Percentiles rank a stretch among this genome's conserved stretches.
Evolutionary conservation across 2,329 filamentous ascomycete species (phyloP).

Genomic region (Fusarium tjaetaba): DNA sequence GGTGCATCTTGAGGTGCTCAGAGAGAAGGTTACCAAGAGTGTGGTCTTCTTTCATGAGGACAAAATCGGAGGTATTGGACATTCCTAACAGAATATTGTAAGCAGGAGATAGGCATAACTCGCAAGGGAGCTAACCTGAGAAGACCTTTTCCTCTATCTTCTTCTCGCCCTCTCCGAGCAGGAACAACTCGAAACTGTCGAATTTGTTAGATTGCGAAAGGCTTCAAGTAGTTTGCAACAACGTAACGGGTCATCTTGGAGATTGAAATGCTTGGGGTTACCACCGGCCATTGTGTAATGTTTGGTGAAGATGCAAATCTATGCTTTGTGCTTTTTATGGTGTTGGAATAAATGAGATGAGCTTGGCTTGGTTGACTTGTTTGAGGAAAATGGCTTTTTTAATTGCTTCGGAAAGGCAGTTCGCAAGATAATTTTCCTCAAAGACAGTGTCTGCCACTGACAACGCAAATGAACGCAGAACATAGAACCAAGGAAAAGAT

Average conservation of each 20-base stretch:
- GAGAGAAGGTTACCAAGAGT: constrained; percentile 91
- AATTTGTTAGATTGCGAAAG: constrained; percentile 34
- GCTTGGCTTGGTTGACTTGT: not conserved
- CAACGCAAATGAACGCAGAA: constrained; percentile 1
- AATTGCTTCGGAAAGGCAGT: not conserved
- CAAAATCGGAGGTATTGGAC: constrained; percentile 94
- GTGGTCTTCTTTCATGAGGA: constrained; percentile 96
- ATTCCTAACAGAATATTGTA: constrained; percentile 64
- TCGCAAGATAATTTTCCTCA: not conserved
- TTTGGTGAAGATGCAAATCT: not conserved
- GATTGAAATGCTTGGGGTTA: constrained; percentile 54
- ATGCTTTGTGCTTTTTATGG: not conserved
- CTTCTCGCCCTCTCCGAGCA: constrained; percentile 88
- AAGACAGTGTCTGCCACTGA: constrained; percentile 3
- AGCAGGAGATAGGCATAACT: not conserved
- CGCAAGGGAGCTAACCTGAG: constrained; percentile 73
- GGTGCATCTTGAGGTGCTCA: constrained; percentile 84
- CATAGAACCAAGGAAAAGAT: not conserved
- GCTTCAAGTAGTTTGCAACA: not conserved
- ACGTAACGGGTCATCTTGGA: constrained; percentile 51
- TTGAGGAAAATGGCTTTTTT: not conserved
- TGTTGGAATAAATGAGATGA: not conserved
- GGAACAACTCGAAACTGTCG: constrained; percentile 88
- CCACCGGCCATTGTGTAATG: constrained; percentile 46
- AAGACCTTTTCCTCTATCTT: constrained; percentile 91